A percentile compares a stretch with the other conserved stretches of the same genome.
Conservation (phyloP, 2,329 filamentous ascomycete genomes). For the Macroventuria anomochaeta region DNA sequence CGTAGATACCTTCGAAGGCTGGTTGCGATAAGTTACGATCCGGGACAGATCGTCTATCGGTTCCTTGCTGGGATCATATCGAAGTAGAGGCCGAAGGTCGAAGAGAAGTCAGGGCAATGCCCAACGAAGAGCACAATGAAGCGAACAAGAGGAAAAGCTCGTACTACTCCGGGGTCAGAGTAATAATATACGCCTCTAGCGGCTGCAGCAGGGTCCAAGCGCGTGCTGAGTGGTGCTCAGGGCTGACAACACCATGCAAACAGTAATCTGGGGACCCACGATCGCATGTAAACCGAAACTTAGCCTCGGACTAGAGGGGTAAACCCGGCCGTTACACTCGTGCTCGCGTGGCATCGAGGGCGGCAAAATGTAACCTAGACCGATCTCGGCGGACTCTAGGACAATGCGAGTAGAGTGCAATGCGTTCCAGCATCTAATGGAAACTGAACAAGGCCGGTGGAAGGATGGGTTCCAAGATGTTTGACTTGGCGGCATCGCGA, state of each 20-base stretch:
- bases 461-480: not conserved
- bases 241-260: constrained; percentile 6
- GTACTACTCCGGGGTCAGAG: constrained; percentile 20
- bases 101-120: not conserved
- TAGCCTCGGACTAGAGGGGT: constrained; percentile 3
- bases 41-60: constrained; percentile 18
- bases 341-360: constrained; percentile 14
- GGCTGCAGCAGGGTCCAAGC: constrained; percentile 15
- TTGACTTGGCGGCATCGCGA: constrained; percentile 6
- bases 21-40: constrained; percentile 18
- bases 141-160: constrained; percentile 6
- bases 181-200: constrained; percentile 33
- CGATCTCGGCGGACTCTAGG: not conserved
- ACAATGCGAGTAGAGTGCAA: not conserved
- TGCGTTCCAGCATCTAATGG: not conserved
- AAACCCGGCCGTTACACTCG: constrained; percentile 2
- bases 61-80: constrained; percentile 27
- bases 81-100: constrained; percentile 1
- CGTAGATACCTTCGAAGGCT: not conserved
- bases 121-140: constrained; percentile 1
- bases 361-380: constrained; percentile 2
- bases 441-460: constrained; percentile 8
- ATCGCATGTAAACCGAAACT: not conserved
- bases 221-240: constrained; percentile 7
- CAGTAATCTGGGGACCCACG: not conserved